Conservation (phyloP, 805 yeast genomes). For the Cyberlindnera galapagoensis region DNA sequence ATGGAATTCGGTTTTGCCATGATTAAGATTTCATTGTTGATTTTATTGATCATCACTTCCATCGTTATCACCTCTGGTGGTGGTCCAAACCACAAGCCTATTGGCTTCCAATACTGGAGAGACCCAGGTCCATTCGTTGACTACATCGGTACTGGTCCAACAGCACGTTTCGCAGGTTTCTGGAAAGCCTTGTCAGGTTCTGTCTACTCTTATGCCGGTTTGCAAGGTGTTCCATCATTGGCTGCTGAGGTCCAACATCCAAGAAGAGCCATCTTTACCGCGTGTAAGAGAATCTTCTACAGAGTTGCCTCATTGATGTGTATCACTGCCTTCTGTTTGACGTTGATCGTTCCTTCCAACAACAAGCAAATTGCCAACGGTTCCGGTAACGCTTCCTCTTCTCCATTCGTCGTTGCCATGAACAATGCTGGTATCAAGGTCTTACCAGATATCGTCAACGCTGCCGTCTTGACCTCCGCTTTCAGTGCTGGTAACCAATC, state of each 20-base stretch:
- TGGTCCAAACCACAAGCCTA: constrained; percentile 39
- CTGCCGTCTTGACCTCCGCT: constrained; percentile 34
- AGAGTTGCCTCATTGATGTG: constrained; percentile 28
- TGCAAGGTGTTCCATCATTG: constrained; percentile 49
- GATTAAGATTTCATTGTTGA: constrained; percentile 55
- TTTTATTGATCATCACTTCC: constrained; percentile 51
- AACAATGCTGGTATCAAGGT: constrained; percentile 40
- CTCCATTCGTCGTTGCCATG: constrained; percentile 37
- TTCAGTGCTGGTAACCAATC: constrained; percentile 32
- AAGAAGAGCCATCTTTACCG: constrained; percentile 51
- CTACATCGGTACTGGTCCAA: constrained; percentile 25
- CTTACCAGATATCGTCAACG: constrained; percentile 33
- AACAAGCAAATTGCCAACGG: constrained; percentile 25
- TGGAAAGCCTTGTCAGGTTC: constrained; percentile 54
- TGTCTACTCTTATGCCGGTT: constrained; percentile 53
- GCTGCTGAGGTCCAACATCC: constrained; percentile 53
- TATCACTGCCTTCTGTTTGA: constrained; percentile 27
- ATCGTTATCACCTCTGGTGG: constrained; percentile 57
- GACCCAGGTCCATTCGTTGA: constrained; percentile 27
- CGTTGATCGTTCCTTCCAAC: constrained; percentile 29
- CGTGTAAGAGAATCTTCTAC: constrained; percentile 36
- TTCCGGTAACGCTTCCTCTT: constrained; percentile 28
- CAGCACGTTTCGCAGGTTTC: constrained; percentile 56
- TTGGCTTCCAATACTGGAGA: constrained; percentile 31
- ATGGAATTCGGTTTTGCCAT: constrained; percentile 47